These are phyloP conservation scores for Ophiognomonia clavigignenti-juglandacearum DNA, from an alignment of 2,329 filamentous ascomycete species.

Conservation along the genomic window DNA sequence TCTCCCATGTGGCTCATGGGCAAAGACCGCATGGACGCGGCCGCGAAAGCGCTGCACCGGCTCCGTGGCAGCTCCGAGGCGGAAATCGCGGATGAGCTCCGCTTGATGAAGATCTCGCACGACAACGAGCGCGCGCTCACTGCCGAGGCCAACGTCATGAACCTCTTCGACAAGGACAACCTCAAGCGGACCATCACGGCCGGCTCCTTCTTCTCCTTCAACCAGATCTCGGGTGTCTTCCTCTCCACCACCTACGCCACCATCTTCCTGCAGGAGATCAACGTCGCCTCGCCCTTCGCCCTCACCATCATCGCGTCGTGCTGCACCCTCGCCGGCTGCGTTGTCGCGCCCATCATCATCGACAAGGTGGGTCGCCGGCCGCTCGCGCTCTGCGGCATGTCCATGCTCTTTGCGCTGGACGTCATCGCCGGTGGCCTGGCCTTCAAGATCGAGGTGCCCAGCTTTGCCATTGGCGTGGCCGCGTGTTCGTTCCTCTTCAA, in stretches of 20 bases:
- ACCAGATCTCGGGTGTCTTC: conserved; percentile 31
- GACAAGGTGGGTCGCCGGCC: conserved; percentile 30
- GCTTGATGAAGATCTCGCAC: conserved; percentile 25
- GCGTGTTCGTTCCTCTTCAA: conserved; percentile 30
- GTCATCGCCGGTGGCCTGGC: conserved; percentile 28
- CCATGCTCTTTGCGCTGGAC: conserved; percentile 28
- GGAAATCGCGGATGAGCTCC: conserved; percentile 27
- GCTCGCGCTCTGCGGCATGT: conserved; percentile 30
- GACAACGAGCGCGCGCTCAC: conserved; percentile 20
- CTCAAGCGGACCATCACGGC: conserved; percentile 30
- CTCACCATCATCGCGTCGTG: conserved; percentile 31
- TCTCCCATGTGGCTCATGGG: conserved; percentile 28
- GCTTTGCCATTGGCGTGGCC: conserved; percentile 25
- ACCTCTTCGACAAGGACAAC: conserved; percentile 29
- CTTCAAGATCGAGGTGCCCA: conserved; percentile 21
- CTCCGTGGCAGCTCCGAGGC: conserved; percentile 26
- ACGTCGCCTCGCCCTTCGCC: conserved; percentile 27
- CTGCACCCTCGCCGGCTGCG: conserved; percentile 30
- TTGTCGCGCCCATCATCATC: conserved; percentile 29
- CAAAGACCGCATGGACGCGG: conserved; percentile 25
- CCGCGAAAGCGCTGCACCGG: conserved; percentile 25
- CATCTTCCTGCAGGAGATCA: conserved; percentile 29
- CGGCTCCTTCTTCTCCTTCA: conserved; percentile 29
- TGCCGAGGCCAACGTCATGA: conserved; percentile 26
- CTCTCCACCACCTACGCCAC: conserved; percentile 32